Evolutionary conservation across 768 basidiomycete species (phyloP).

Genomic region (Hygrophoropsis aurantiaca): DNA sequence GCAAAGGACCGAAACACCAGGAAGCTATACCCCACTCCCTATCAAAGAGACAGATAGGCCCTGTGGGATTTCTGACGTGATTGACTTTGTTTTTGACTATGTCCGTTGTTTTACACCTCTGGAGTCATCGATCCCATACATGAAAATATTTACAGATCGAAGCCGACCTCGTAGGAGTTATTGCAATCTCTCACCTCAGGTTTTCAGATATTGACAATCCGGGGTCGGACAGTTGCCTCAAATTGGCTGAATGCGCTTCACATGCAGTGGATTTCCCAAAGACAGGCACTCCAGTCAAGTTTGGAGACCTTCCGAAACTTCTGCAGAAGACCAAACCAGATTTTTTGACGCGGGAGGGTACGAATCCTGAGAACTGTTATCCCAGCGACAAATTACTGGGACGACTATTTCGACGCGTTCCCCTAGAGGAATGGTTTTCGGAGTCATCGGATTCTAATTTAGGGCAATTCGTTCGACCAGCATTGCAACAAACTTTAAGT

Average conservation of each 20-base stretch:
- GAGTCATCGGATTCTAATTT: constrained; percentile 12
- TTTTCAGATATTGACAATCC: constrained; percentile 41
- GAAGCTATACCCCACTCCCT: constrained; percentile 37
- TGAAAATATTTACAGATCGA: constrained; percentile 24
- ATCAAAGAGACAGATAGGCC: constrained; percentile 29
- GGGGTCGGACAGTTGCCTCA: constrained; percentile 35
- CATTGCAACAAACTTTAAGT: constrained; percentile 24
- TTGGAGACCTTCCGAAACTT: constrained; percentile 31
- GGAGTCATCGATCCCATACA: neutral
- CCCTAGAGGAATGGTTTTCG: constrained; percentile 32
- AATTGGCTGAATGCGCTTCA: constrained; percentile 43
- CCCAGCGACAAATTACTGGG: constrained; percentile 44
- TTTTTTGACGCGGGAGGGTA: constrained; percentile 43
- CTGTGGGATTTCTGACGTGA: constrained; percentile 43
- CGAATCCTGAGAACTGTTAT: constrained; percentile 34
- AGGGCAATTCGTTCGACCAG: constrained; percentile 26
- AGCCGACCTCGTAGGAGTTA: constrained; percentile 40
- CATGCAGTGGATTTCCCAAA: constrained; percentile 51
- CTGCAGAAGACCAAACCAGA: constrained; percentile 34
- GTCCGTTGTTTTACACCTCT: constrained; percentile 24
- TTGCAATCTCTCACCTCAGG: constrained; percentile 42
- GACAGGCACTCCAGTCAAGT: constrained; percentile 41
- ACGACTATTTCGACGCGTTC: constrained; percentile 44
- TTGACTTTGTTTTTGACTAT: constrained; percentile 48
- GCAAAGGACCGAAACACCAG: constrained; percentile 23